Percentiles rank a stretch among this genome's conserved stretches.
phyloP scores from a whole-genome alignment of 2,329 filamentous ascomycete species.

The Coleophoma crateriformis region DNA sequence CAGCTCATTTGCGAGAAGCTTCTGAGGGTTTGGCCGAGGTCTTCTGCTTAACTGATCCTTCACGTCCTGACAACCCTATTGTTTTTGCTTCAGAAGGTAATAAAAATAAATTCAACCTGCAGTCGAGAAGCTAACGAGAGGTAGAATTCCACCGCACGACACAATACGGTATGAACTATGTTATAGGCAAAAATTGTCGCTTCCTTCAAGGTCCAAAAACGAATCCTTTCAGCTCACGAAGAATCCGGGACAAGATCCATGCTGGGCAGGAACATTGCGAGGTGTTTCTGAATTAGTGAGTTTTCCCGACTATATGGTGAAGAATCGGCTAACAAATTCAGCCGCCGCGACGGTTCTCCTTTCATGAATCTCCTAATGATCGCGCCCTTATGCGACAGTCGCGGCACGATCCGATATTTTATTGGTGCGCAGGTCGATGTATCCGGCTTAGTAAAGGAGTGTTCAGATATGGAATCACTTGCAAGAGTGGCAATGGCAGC shows the following conservation, averaged over 20 bases:
- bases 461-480: slow-evolving; percentile 53
- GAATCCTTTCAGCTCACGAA: slow-evolving; percentile 53
- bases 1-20: slow-evolving; percentile 58
- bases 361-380: slow-evolving; percentile 65
- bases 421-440: slow-evolving; percentile 63
- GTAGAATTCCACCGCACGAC: slow-evolving; percentile 69
- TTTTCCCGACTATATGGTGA: slow-evolving; percentile 1
- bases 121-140: slow-evolving; percentile 1
- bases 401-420: slow-evolving; percentile 56
- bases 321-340: slow-evolving; percentile 18
- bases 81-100: slow-evolving; percentile 71
- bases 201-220: slow-evolving; percentile 74
- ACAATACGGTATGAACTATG: slow-evolving; percentile 68
- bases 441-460: slow-evolving; percentile 57
- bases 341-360: slow-evolving; percentile 58
- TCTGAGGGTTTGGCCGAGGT: slow-evolving; percentile 72
- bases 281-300: slow-evolving; percentile 68
- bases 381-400: slow-evolving; percentile 56
- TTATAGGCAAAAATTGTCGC: slow-evolving; percentile 70
- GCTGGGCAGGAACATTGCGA: slow-evolving; percentile 67
- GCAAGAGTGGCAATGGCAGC: slow-evolving; percentile 34
- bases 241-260: slow-evolving; percentile 55
- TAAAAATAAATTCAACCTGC: slow-evolving; percentile 5
- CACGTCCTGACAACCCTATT: slow-evolving; percentile 67
- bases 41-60: slow-evolving; percentile 72